These are phyloP conservation scores for Entonaema liquescens DNA, from an alignment of 495 filamentous ascomycete genomes.

Conservation along the genomic window DNA sequence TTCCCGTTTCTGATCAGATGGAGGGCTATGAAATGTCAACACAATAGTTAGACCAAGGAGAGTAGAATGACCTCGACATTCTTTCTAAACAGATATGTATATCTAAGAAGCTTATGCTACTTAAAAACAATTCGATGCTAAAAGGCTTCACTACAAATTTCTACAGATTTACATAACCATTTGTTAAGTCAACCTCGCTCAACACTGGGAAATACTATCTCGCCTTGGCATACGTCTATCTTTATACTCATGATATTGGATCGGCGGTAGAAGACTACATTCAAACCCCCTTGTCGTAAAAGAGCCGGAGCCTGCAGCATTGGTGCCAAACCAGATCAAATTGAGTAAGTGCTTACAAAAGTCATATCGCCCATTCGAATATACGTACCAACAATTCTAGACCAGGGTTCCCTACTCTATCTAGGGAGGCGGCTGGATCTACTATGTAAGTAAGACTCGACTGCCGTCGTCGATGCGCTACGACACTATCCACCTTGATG, in stretches of 20 bases:
- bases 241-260: too few relatives aligned
- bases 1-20: background rate
- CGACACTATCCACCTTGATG: background rate
- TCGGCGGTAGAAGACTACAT: background rate
- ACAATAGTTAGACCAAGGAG: background rate
- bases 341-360: conserved; percentile 27
- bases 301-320: background rate
- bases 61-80: too few relatives aligned
- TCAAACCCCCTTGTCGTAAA: background rate
- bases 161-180: too few relatives aligned
- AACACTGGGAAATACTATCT: too few relatives aligned
- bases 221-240: too few relatives aligned
- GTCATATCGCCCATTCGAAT: background rate
- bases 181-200: too few relatives aligned
- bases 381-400: background rate
- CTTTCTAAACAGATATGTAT: too few relatives aligned
- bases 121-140: too few relatives aligned
- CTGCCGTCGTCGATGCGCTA: background rate
- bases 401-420: background rate
- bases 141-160: too few relatives aligned
- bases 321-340: background rate
- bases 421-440: background rate
- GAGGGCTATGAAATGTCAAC: background rate
- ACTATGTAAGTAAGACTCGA: conserved; percentile 3
- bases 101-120: too few relatives aligned